A percentile compares a stretch with the other conserved stretches of the same genome.
phyloP scores from a whole-genome alignment of 305 asterid species.

The Fraxinus latifolia region DNA sequence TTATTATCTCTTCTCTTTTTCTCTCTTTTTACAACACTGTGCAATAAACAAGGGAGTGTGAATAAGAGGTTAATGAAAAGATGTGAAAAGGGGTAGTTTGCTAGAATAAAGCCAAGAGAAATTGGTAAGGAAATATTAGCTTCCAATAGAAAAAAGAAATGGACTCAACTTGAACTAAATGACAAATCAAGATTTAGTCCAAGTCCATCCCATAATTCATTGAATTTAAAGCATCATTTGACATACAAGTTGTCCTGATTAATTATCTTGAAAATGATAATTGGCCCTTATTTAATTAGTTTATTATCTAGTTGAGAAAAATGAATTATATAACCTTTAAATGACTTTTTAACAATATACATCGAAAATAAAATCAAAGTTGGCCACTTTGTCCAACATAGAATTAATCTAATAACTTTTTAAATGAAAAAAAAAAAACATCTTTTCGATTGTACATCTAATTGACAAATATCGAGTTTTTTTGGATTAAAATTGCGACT shows the following conservation, averaged over 20 bases:
- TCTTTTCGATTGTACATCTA: neutral
- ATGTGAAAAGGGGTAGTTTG: neutral
- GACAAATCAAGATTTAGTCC: conserved; percentile 16
- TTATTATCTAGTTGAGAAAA: neutral
- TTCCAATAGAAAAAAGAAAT: conserved; percentile 12
- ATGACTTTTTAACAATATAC: neutral
- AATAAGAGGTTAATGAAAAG: neutral
- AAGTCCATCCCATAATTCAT: neutral
- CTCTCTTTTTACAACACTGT: too few relatives aligned
- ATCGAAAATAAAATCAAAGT: neutral
- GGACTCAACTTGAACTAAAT: conserved; percentile 23
- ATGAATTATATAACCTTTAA: neutral
- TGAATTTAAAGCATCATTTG: conserved; percentile 14
- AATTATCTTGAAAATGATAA: neutral
- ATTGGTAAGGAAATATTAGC: neutral
- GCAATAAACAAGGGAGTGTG: neutral
- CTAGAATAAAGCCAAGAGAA: neutral
- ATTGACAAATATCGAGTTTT: neutral
- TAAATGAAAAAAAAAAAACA: too few relatives aligned
- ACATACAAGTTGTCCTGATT: neutral
- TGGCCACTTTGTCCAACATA: neutral
- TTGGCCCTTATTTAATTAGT: neutral
- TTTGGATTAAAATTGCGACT: neutral
- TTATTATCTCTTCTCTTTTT: too few relatives aligned
- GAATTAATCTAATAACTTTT: neutral